Evolutionary conservation across 2,329 filamentous ascomycete genomes (phyloP), one percentile per base, ranked within the genome.

Genomic region (Venturia oleaginea): DNA sequence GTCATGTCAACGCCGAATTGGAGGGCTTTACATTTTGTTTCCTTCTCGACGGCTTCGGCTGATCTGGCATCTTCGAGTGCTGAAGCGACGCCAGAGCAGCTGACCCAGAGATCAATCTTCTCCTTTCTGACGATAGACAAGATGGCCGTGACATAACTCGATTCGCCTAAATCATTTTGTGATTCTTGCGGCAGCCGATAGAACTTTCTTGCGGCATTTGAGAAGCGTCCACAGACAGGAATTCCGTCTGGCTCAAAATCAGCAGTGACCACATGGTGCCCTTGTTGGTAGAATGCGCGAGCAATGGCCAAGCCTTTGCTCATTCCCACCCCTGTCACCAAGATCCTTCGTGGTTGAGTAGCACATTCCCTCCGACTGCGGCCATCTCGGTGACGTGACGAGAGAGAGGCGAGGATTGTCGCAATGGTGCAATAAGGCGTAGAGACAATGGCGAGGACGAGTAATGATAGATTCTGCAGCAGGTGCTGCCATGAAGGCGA

Each of bases 311-410:
- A 78, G 4, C 88, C 89, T 71, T 91, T 89, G 54, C 84, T 80
- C 82, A 90, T 92, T 57, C 85, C 84, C 2, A 91, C 80, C 1
- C 89, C 89, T 0, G 89, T 91, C 51, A 92, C 82, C 17, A 92
- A 80, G 42, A 92, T 57, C 11, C 30, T 57, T 3, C 51, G 51
- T 34, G 27, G 46, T 19, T 19, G 30, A 57, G 48, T 5, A 54
- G 11, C 10, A 77, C 0, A 82, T 88, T 63, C 79, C 81, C 1
- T 76, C 76, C 40, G 74, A 72, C 69, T 78, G 79, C 8, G 70
- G 71, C 1, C 75, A 71, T 65, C 74, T 70, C 4, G 69, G 69
- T 32, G 72, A 64, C 11, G 74, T 43, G 62, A 70, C 72, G 34
- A 72, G 65, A 42, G 8, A 8, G 8, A 30, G 8, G 32, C n/a